Base-by-base conservation (phyloP, 1,139 yeast genomes). In the Wickerhamomyces sp. region DNA sequence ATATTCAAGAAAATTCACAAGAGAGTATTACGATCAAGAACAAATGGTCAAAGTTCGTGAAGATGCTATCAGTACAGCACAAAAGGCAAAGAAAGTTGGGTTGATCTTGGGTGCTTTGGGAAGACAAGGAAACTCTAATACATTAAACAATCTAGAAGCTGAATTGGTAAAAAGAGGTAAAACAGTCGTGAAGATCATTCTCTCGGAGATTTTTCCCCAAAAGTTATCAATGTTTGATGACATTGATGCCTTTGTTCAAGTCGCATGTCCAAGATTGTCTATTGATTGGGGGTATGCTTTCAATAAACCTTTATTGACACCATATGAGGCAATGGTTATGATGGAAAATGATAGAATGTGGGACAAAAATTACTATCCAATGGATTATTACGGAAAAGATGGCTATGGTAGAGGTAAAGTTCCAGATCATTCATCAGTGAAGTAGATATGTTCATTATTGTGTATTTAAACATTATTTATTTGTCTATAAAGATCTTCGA, bases 271-370 rank as follows among this genome's bases (percentile, higher is more conserved):
- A 0, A 72, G 99, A 56, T 71, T 93, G 44, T 88, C 96, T 2
- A 93, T 93, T 39, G 99, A 93, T 64, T 93, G 99, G 99, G 99
- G 99, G 1, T 93, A 94, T 63, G 99, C 99, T 0, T 93, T 93
- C 61, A 81, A 83, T 48, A 87, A 86, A 61, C 99, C 99, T 0
- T 70, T 93, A 40, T 68, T 93, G 47, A 91, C 99, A 0, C 99
- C 99, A 0, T 93, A 94, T 63, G 99, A 93, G 61, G 91, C 97
- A 0, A 90, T 88, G 90, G 96, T 91, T 5, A 77, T 90, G 74
- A 65, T 93, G 57, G 84, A 79, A 10, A 73, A 81, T 45, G 96
- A 90, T 59, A 69, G 71, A 37, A 78, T 75, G 67, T 89, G 95
- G 80, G 71, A 67, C 38, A 76, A 75, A 27, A 71, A 72, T 6